Evolutionary conservation across 495 filamentous ascomycete genomes (phyloP).

Genomic region (Penicillium alfredii): DNA sequence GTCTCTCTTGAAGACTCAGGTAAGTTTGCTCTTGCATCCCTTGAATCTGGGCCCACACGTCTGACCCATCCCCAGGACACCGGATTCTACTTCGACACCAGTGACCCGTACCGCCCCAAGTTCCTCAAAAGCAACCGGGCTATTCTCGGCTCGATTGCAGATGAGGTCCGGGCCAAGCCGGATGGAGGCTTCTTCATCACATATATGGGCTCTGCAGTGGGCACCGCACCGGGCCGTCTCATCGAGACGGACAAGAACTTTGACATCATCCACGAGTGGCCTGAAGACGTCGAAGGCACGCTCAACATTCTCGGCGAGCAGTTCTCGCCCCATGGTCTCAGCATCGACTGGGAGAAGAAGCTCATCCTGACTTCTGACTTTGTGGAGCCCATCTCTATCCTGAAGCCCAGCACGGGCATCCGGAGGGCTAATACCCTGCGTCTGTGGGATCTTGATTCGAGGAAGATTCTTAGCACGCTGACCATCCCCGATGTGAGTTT

Average conservation of each 20-base stretch:
- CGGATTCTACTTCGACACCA: constrained; percentile 57
- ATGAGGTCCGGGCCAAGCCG: constrained; percentile 61
- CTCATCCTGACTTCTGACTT: constrained; percentile 58
- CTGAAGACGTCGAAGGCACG: constrained; percentile 44
- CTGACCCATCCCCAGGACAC: constrained; percentile 40
- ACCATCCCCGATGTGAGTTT: constrained; percentile 51
- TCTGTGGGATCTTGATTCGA: constrained; percentile 49
- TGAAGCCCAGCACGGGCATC: constrained; percentile 53
- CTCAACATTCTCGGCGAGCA: constrained; percentile 53
- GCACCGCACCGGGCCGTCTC: constrained; percentile 53
- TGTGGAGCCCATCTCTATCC: constrained; percentile 52
- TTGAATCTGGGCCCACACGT: not conserved
- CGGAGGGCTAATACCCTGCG: constrained; percentile 50
- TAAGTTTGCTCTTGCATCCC: constrained; percentile 4
- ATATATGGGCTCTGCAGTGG: constrained; percentile 51
- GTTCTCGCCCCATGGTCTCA: constrained; percentile 56
- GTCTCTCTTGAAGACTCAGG: constrained; percentile 55
- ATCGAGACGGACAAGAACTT: constrained; percentile 54
- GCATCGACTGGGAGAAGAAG: constrained; percentile 51
- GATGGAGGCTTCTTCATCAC: constrained; percentile 60
- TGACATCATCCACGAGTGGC: constrained; percentile 57
- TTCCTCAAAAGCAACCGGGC: constrained; percentile 56
- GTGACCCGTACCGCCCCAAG: constrained; percentile 51
- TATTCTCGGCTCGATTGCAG: constrained; percentile 51
- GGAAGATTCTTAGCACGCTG: constrained; percentile 54